A percentile compares a stretch with the other conserved stretches of the same genome.
These are phyloP conservation scores for Arachis hypogaea DNA, from an alignment of 306 rosid genomes.

Conservation along the genomic window DNA sequence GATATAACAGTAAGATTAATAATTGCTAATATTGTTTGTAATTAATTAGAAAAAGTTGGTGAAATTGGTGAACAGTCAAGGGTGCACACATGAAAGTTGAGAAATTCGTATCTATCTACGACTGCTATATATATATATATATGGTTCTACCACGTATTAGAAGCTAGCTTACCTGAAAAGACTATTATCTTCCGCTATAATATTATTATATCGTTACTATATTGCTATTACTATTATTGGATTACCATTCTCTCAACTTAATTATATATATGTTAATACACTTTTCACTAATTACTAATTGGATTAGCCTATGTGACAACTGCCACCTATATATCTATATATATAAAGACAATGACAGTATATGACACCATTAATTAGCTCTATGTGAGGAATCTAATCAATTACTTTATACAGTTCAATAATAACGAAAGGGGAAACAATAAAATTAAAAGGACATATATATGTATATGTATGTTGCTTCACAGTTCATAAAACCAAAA, in stretches of 20 bases:
- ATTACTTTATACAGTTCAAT: slow-evolving; percentile 4
- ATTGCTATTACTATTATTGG: too few species aligned
- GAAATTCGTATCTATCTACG: slow-evolving; percentile 31
- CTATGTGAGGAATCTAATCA: slow-evolving; percentile 1
- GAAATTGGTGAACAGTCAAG: slow-evolving; percentile 71
- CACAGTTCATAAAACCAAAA: background rate
- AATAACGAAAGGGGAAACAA: background rate
- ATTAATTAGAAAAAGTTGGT: slow-evolving; percentile 53
- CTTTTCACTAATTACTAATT: background rate
- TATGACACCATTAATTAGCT: background rate
- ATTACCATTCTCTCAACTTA: background rate
- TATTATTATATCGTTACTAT: too few species aligned
- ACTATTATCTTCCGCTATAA: background rate
- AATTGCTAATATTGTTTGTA: slow-evolving; percentile 14
- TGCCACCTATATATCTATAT: background rate
- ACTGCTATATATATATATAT: background rate
- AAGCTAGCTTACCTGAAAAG: slow-evolving; percentile 3
- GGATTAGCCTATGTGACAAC: background rate
- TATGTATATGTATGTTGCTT: background rate
- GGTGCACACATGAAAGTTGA: slow-evolving; percentile 43
- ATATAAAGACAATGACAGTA: background rate
- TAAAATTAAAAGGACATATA: background rate
- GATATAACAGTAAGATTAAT: slow-evolving; percentile 29
- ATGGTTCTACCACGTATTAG: slow-evolving; percentile 6
- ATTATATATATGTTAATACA: background rate